A percentile compares a stretch with the other conserved stretches of the same genome.
Conservation (phyloP, 768 basidiomycete species). For the Boletus vinaceobasis region DNA sequence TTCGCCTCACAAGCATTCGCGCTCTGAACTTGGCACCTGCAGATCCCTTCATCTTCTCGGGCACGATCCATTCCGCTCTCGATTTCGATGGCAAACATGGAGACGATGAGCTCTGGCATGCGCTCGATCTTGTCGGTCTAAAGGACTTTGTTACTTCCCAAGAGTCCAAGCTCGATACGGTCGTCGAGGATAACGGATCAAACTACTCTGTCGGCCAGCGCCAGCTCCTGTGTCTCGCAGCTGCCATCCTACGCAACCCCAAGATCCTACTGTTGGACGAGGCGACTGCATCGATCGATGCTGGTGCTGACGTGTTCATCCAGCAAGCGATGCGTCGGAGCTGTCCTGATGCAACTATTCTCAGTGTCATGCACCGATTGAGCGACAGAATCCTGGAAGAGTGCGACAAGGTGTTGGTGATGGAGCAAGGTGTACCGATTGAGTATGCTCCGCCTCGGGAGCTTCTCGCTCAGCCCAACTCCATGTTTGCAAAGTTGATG, state of each 20-base stretch:
- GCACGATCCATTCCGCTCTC: slow-evolving; percentile 28
- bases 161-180: slow-evolving; percentile 75
- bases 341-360: slow-evolving; percentile 29
- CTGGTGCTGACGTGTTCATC: slow-evolving; percentile 79
- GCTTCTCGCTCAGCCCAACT: slow-evolving; percentile 21
- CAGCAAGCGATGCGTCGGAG: slow-evolving; percentile 30
- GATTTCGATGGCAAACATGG: slow-evolving; percentile 24
- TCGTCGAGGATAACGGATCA: slow-evolving; percentile 70
- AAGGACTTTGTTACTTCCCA: slow-evolving; percentile 74
- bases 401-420: slow-evolving; percentile 33
- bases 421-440: slow-evolving; percentile 36
- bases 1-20: neutral
- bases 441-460: slow-evolving; percentile 25
- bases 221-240: slow-evolving; percentile 67
- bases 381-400: slow-evolving; percentile 27
- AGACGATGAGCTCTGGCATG: slow-evolving; percentile 40
- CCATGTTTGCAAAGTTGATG: slow-evolving; percentile 30
- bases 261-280: slow-evolving; percentile 31
- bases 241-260: slow-evolving; percentile 30
- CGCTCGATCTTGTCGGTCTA: slow-evolving; percentile 34
- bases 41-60: slow-evolving; percentile 34
- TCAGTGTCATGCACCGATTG: slow-evolving; percentile 31
- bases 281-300: slow-evolving; percentile 67
- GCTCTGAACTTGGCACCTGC: neutral
- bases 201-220: slow-evolving; percentile 87